Evolutionary conservation across 2,329 filamentous ascomycete genomes (phyloP), one percentile per base, ranked within the genome.

Genomic region (Ceratocystis albifundus): DNA sequence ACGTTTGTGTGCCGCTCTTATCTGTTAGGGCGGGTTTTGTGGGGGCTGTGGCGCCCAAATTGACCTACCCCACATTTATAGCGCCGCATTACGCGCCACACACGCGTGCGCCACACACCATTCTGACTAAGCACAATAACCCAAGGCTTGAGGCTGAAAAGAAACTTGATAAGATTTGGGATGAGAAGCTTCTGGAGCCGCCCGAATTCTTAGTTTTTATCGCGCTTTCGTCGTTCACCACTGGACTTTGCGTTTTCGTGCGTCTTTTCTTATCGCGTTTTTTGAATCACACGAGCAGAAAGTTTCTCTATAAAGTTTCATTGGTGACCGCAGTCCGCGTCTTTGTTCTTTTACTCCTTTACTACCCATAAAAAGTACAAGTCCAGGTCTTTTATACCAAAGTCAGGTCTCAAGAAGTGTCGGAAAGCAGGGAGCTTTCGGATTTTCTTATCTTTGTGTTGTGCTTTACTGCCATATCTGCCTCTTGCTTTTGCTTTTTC

Each of bases 181-280:
- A 61, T 45, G 62, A 61, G 66, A 67, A 67, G 62, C 62, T 67
- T 67, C 66, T 67, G 62, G 61, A 55, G 53, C 45, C 55, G 65
- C 46, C 46, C 44, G 50, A 3, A 7, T 46, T 61, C 45, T 41
- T 20, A 20, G 36, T 61, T 44, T 28, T 63, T 65, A 65, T 53
- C 57, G 64, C 28, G 48, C 53, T 22, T 17, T 61, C 28, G 32
- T 61, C 46, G 46, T n/a, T 59, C 15, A 45, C 25, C n/a, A 20
- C 25, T n/a, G 6, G 25, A 22, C n/a, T 10, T 10, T 36, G 17
- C 15, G 25, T 36, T 30, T 30, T n/a, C 28, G 28, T 59, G 65
- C 17, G 17, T 1, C 8, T 32, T 63, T 63, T 63, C n/a, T 3
- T 28, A 63, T 57, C 59, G 59, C 65, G 59, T 63, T 7, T 57